These are phyloP conservation scores for Adansonia grandidieri DNA, from an alignment of 441 rosid species.

Conservation along the genomic window DNA sequence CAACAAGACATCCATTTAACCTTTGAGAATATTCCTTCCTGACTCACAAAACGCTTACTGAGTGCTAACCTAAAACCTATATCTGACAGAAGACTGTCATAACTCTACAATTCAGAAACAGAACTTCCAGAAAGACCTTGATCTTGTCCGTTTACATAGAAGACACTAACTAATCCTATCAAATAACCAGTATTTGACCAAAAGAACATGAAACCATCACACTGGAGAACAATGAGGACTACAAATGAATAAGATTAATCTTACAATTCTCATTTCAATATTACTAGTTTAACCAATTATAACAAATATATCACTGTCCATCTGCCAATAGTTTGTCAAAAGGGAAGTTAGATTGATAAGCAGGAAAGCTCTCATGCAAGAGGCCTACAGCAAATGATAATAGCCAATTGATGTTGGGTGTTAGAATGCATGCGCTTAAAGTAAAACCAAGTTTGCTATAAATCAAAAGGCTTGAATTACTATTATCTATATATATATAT, in stretches of 20 bases:
- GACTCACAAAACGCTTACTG: background rate
- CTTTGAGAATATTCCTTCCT: background rate
- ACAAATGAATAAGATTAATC: background rate
- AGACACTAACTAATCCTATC: background rate
- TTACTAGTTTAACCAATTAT: background rate
- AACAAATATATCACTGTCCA: background rate
- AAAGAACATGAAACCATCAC: background rate
- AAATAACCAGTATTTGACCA: background rate
- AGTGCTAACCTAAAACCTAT: constrained; percentile 6
- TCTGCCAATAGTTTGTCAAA: background rate
- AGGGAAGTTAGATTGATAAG: background rate
- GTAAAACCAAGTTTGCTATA: background rate
- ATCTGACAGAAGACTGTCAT: background rate
- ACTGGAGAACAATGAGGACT: background rate
- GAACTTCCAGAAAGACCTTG: constrained; percentile 2
- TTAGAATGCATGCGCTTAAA: background rate
- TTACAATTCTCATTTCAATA: background rate
- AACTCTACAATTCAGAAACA: background rate
- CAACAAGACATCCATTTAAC: constrained; percentile 7
- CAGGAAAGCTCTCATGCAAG: background rate
- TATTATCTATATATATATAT: background rate
- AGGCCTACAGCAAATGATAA: background rate
- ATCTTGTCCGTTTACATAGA: background rate
- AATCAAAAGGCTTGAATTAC: background rate
- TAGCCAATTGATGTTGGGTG: background rate